Evolutionary conservation across 2,329 filamentous ascomycete species (phyloP), one percentile per base, ranked within the genome.

Genomic region (Curvularia spicifera): DNA sequence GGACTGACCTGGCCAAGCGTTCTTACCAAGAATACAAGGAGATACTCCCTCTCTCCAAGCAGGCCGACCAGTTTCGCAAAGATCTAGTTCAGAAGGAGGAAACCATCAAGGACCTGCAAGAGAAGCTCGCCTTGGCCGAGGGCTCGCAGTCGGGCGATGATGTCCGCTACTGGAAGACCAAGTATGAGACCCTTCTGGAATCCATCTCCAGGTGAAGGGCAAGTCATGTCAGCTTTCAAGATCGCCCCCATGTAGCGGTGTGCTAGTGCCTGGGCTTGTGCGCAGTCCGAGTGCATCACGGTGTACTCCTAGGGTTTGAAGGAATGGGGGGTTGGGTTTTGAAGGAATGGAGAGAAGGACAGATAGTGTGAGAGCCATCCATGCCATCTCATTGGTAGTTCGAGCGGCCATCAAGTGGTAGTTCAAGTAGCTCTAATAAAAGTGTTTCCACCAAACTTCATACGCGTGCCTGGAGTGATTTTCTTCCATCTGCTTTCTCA

Each of bases 21-120:
- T 69, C 70, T 1, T 73, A 72, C 57, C 51, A 57, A 8, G 62
- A 71, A 52, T 74, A 71, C 52, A 66, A 69, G 50, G 62, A 65
- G 0, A 60, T 72, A 52, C 53, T 67, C 5, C 64, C 69, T 0
- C 53, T 37, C 2, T 68, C 59, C 60, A 66, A 66, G 53, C 42
- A 67, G 33, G 69, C 65, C 13, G 67, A 70, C 5, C 46, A 68
- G 40, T 50, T 56, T 28, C 61, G 63, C n/a, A 43, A 64, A 9
- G 63, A 64, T 5, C 59, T 56, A 8, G 29, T 57, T 4, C 55
- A 59, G 1, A 67, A 62, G 56, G 61, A 66, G 4, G 39, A 50
- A 8, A 46, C 64, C 46, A 68, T 72, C 56, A 53, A 53, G 20
- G 29, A 49, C 9, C 61, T 74, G 15, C 58, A 67, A 53, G 20